Evolutionary conservation across 2,329 filamentous ascomycete genomes (phyloP), one percentile per base, ranked within the genome.

Genomic region (Camptophora hylomeconis): DNA sequence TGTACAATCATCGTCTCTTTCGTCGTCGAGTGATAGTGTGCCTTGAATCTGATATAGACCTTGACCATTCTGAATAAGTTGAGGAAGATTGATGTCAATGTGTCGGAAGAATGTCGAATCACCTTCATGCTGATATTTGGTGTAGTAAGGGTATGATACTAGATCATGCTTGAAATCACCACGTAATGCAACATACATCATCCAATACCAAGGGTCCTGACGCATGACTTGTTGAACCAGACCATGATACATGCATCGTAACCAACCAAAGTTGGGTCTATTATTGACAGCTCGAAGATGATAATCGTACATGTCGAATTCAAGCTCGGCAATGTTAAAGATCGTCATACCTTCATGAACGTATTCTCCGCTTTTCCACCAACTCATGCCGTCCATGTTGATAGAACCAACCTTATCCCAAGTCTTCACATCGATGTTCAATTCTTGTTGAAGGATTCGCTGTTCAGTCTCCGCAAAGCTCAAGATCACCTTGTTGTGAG

Each of bases 181-280:
- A 5, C 11, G 11, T 5, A 26, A 7, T 8, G 24, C 24, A 5
- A 5, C 6, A 11, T 26, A 26, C 13, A 17, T 8, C 24, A 16
- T 5, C 7, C 7, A 26, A 13, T 26, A 26, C 11, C 5, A 16
- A 5, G 11, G 8, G 24, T 16, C 13, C 13, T 26, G 24, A 7
- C 24, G 24, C 24, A 26, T 26, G 7, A 26, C 5, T 11, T 14
- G 15, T 11, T 26, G 24, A 16, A 10, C 24, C 13, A 26, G 15
- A 16, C 24, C 13, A 16, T 14, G 17, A 13, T 16, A 26, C 7
- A 8, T 14, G 15, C 17, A 6, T 5, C 24, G 7, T 7, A 26
- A 16, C 24, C 24, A 26, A 6, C 24, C 24, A 7, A 16, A 14
- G 24, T 26, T 26, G 5, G 7, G 15, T 16, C 7, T 16, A 6